Percentiles rank a stretch among this genome's conserved stretches.
Conservation (phyloP, 2,329 filamentous ascomycete species). For the Paecilomyces fulvus region DNA sequence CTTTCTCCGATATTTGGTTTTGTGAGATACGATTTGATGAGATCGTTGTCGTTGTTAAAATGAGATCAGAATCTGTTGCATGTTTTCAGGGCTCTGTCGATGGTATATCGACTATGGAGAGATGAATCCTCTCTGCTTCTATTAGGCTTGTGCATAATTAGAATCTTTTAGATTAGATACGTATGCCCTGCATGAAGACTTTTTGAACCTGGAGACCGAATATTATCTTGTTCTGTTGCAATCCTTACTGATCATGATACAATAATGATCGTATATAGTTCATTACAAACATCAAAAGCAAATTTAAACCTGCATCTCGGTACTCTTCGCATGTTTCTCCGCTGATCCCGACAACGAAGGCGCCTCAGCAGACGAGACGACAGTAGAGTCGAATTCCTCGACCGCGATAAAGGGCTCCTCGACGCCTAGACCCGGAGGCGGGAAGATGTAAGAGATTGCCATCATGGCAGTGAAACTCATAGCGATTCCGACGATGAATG, state of each 20-base stretch:
- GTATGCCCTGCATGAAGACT: not conserved
- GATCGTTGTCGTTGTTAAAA: not conserved
- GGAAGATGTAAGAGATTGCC: constrained; percentile 9
- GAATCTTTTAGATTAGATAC: not conserved
- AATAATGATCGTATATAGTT: not conserved
- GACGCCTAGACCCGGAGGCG: constrained; percentile 10
- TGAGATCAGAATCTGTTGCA: not conserved
- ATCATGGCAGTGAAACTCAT: constrained; percentile 13
- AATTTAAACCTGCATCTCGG: not conserved
- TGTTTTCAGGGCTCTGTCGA: not conserved
- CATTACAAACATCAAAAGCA: not conserved
- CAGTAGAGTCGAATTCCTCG: not conserved
- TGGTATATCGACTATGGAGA: not conserved
- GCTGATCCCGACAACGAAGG: not conserved
- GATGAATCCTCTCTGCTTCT: not conserved
- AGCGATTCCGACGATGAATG: constrained; percentile 14
- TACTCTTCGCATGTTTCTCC: not conserved
- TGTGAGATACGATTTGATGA: not conserved
- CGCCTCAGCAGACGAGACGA: not conserved
- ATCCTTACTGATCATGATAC: not conserved
- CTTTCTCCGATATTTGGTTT: not conserved
- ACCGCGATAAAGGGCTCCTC: constrained; percentile 10
- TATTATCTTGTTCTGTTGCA: not conserved
- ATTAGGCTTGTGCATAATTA: not conserved
- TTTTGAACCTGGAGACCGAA: not conserved